Percentiles rank a stretch among this genome's conserved stretches.
These are phyloP conservation scores for Neonothopanus nambi DNA, from an alignment of 1,284 basidiomycete genomes.

Conservation along the genomic window DNA sequence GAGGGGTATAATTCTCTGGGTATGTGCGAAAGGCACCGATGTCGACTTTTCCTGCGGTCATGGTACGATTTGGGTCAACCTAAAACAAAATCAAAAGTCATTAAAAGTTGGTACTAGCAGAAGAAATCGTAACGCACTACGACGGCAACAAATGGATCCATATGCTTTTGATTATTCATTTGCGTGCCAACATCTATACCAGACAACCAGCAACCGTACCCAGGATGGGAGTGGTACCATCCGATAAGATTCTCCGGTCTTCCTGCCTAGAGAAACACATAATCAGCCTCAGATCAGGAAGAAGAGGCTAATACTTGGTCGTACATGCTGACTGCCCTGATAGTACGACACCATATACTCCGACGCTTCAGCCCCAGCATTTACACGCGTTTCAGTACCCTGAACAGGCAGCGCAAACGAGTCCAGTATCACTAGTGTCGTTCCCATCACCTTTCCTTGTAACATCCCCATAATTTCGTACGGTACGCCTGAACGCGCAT, in stretches of 20 bases:
- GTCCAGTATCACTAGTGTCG: constrained; percentile 90
- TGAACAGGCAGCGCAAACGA: constrained; percentile 96
- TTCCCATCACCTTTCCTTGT: constrained; percentile 93
- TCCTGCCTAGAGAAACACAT: constrained; percentile 54
- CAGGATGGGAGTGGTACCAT: constrained; percentile 99
- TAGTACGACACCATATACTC: constrained; percentile 99
- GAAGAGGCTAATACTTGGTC: constrained; percentile 18
- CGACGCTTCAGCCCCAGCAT: constrained; percentile 93
- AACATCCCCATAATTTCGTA: constrained; percentile 99
- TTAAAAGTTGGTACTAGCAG: not conserved
- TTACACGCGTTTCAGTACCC: constrained; percentile 98
- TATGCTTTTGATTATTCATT: constrained; percentile 90
- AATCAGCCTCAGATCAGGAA: not conserved
- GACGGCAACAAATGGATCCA: constrained; percentile 96
- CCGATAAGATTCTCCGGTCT: constrained; percentile 89
- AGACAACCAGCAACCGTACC: constrained; percentile 96
- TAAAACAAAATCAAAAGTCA: constrained; percentile 31
- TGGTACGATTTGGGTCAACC: constrained; percentile 98
- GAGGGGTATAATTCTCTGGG: constrained; percentile 88
- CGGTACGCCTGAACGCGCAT: constrained; percentile 94
- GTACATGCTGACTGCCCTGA: constrained; percentile 74
- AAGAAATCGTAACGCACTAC: constrained; percentile 63
- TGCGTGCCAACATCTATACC: constrained; percentile 98
- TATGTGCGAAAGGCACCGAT: constrained; percentile 98
- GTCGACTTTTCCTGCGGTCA: constrained; percentile 97